Evolutionary conservation across 495 filamentous ascomycete species (phyloP).

Genomic region (Annulohypoxylon nitens): DNA sequence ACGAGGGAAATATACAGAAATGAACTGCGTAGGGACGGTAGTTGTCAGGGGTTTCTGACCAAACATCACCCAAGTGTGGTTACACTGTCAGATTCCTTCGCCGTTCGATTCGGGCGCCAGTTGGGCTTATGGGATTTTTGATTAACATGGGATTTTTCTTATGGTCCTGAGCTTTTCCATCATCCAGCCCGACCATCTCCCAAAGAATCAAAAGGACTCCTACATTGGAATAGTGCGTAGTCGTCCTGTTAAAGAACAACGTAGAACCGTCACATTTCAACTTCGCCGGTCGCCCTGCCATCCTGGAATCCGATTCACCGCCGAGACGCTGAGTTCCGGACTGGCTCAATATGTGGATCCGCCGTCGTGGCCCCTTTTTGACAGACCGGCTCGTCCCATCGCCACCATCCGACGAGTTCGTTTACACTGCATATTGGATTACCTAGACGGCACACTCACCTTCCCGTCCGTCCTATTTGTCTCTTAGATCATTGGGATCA

Average conservation of each 20-base stretch:
- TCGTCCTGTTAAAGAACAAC: not conserved
- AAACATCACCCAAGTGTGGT: slow-evolving; percentile 22
- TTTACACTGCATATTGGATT: slow-evolving; percentile 31
- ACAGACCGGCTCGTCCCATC: slow-evolving; percentile 19
- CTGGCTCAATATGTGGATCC: slow-evolving; percentile 7
- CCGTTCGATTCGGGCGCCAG: slow-evolving; percentile 7
- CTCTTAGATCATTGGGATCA: slow-evolving; percentile 19
- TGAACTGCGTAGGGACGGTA: not conserved
- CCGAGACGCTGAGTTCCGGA: not conserved
- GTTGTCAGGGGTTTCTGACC: slow-evolving; percentile 2
- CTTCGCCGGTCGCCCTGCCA: not conserved
- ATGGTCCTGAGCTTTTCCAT: slow-evolving; percentile 20
- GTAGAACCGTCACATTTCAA: not conserved
- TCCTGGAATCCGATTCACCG: not conserved
- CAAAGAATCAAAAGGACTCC: not conserved
- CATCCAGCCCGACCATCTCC: not conserved
- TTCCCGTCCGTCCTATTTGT: slow-evolving; percentile 7
- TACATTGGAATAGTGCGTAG: slow-evolving; percentile 6
- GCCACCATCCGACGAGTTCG: not conserved
- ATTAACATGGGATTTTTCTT: slow-evolving; percentile 29
- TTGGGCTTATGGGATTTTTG: slow-evolving; percentile 28
- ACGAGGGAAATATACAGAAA: slow-evolving; percentile 5
- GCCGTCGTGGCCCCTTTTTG: slow-evolving; percentile 12
- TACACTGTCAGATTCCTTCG: slow-evolving; percentile 8
- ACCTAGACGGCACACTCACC: slow-evolving; percentile 18